Base-by-base conservation (phyloP, 805 yeast genomes). In the Starmera pachycereana region DNA sequence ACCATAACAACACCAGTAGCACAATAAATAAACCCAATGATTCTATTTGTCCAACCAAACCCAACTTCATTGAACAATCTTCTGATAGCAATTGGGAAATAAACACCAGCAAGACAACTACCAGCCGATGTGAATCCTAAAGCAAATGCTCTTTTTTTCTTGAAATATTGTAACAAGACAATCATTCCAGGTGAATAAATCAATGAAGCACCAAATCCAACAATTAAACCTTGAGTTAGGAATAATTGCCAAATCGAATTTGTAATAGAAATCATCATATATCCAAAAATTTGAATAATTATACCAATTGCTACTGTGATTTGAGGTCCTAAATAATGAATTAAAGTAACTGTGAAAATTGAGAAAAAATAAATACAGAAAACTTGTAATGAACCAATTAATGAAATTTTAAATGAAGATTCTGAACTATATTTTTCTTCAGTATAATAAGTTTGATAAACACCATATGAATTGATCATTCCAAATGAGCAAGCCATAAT, bases 381-480 rank as follows among this genome's bases (percentile, higher is more conserved):
- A 3, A 73, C 69, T 30, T 74, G 74, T 7, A 78, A 45, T 6
- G 77, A 64, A 1, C 84, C 84, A 33, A 76, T 69, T 12, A 74
- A 57, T 1, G 79, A 71, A 37, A 69, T 64, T 33, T 70, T 72
- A 40, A 65, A 65, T 13, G 74, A 61, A 29, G 62, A 51, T 3
- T 71, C 71, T 12, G 65, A 63, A 1, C 67, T 63, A 41, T 71
- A 75, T 25, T 43, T 40, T 7, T 45, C 46, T 12, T 57, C 37
- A 18, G 63, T 59, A 47, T 76, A 78, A 51, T 69, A 73, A 31
- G 68, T 61, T 40, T 76, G 71, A 50, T 73, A 78, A 5, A 75
- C 74, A 25, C 82, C 84, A 55, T 62, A 78, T 3, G 74, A 63
- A 33, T 77, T 72, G 41, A 72, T 72, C 58, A 76, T 63, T 13